Conservation (phyloP, 202 grass and related monocot genomes). For the Zizania palustris region DNA sequence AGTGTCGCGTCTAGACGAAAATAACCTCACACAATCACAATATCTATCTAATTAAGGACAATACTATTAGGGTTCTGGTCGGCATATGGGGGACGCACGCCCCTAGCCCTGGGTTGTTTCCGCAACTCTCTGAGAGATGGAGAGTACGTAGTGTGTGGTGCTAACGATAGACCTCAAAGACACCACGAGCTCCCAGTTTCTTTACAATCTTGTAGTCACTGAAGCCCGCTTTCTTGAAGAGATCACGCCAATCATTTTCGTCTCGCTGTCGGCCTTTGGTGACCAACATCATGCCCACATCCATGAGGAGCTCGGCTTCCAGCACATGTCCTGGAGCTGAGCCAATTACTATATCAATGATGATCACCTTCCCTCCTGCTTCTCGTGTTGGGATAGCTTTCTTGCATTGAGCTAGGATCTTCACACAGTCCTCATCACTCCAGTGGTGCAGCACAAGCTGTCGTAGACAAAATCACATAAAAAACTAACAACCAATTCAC, state of each 20-base stretch:
- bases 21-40: too few relatives aligned
- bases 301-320: background rate
- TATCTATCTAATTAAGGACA: too few relatives aligned
- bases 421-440: background rate
- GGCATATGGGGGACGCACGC: too few relatives aligned
- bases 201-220: background rate
- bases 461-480: background rate
- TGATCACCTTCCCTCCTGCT: background rate
- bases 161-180: background rate
- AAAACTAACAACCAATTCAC: background rate
- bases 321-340: background rate
- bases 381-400: background rate
- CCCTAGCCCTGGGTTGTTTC: too few relatives aligned
- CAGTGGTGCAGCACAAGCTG: background rate
- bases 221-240: background rate
- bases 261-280: background rate
- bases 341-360: background rate
- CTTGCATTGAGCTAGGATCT: background rate
- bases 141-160: background rate
- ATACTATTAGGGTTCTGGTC: too few relatives aligned
- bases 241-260: background rate
- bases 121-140: too few relatives aligned
- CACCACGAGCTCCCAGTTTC: background rate
- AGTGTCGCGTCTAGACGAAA: too few relatives aligned
- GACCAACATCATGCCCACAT: background rate